Evolutionary conservation across 2,329 filamentous ascomycete genomes (phyloP).

Genomic region (Fusarium decemcellulare): DNA sequence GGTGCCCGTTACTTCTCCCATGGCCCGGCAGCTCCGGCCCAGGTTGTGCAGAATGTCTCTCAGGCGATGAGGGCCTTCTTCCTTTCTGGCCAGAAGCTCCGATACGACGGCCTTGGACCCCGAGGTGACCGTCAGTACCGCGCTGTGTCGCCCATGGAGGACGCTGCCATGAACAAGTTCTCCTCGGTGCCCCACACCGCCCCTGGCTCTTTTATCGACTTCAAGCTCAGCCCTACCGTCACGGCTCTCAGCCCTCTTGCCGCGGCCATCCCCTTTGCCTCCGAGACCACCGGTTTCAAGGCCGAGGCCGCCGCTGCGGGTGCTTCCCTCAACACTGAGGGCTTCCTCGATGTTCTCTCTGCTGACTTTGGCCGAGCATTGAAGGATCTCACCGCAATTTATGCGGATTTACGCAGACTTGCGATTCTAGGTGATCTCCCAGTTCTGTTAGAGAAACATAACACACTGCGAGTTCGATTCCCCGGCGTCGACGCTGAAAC

Average conservation of each 20-base stretch:
- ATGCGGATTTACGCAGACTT: slow-evolving; percentile 86
- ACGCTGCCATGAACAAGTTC: slow-evolving; percentile 79
- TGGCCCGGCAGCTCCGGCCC: slow-evolving; percentile 84
- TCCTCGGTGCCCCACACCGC: slow-evolving; percentile 66
- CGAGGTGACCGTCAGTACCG: slow-evolving; percentile 86
- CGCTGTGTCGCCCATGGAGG: slow-evolving; percentile 80
- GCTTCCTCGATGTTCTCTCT: slow-evolving; percentile 87
- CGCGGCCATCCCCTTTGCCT: slow-evolving; percentile 64
- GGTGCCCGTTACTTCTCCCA: slow-evolving; percentile 93
- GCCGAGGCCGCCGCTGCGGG: slow-evolving; percentile 57
- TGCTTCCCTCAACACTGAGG: slow-evolving; percentile 82
- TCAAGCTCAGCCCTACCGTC: slow-evolving; percentile 88
- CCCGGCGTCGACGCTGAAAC: slow-evolving; percentile 89
- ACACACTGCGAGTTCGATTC: slow-evolving; percentile 85
- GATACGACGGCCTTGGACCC: slow-evolving; percentile 83
- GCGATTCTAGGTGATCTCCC: slow-evolving; percentile 87
- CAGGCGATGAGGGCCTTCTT: slow-evolving; percentile 93
- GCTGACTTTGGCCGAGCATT: slow-evolving; percentile 90
- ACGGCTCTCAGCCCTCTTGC: slow-evolving; percentile 86
- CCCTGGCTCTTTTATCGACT: slow-evolving; percentile 90
- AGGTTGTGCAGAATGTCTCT: slow-evolving; percentile 96
- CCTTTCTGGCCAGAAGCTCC: slow-evolving; percentile 89
- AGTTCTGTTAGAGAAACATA: slow-evolving; percentile 77
- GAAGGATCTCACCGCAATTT: slow-evolving; percentile 83
- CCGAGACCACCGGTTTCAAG: slow-evolving; percentile 60